Conservation (phyloP, 805 yeast species). For the Wickerhamiella dianesei region DNA sequence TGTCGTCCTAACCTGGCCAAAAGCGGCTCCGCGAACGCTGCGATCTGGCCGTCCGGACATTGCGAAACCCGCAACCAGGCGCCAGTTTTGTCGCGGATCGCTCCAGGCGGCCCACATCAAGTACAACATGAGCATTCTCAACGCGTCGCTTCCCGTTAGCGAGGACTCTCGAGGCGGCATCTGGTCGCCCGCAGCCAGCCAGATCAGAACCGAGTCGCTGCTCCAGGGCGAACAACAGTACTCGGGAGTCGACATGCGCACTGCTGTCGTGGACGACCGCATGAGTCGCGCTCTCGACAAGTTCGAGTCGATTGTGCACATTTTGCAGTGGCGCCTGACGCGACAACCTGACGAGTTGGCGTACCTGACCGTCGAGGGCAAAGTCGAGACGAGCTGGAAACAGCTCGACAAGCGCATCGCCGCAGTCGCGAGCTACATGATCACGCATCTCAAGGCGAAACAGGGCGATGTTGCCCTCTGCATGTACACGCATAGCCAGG, state of each 20-base stretch:
- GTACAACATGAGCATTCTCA: constrained; percentile 42
- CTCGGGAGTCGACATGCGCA: constrained; percentile 70
- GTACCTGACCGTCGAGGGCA: constrained; percentile 35
- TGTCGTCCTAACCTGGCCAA: constrained; percentile 64
- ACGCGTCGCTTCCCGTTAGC: constrained; percentile 57
- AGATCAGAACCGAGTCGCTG: constrained; percentile 46
- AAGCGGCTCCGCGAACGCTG: constrained; percentile 69
- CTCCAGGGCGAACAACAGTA: constrained; percentile 51
- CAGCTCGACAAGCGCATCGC: constrained; percentile 65
- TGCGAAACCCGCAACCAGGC: constrained; percentile 77
- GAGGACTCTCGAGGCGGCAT: constrained; percentile 69
- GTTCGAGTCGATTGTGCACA: constrained; percentile 55
- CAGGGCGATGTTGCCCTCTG: constrained; percentile 65
- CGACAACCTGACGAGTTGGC: constrained; percentile 73
- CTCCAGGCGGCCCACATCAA: constrained; percentile 69
- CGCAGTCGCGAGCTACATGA: constrained; percentile 57
- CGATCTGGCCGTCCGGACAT: constrained; percentile 81
- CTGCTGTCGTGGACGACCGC: constrained; percentile 62
- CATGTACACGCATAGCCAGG: constrained; percentile 80
- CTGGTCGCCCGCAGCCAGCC: constrained; percentile 68
- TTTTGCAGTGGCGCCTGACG: constrained; percentile 64
- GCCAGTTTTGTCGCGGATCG: constrained; percentile 64
- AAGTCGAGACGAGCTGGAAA: constrained; percentile 52
- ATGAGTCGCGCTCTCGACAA: constrained; percentile 55
- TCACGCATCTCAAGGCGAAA: constrained; percentile 47